Conservation (phyloP, 1,139 yeast genomes). For the Suhomyces chickasaworum region DNA sequence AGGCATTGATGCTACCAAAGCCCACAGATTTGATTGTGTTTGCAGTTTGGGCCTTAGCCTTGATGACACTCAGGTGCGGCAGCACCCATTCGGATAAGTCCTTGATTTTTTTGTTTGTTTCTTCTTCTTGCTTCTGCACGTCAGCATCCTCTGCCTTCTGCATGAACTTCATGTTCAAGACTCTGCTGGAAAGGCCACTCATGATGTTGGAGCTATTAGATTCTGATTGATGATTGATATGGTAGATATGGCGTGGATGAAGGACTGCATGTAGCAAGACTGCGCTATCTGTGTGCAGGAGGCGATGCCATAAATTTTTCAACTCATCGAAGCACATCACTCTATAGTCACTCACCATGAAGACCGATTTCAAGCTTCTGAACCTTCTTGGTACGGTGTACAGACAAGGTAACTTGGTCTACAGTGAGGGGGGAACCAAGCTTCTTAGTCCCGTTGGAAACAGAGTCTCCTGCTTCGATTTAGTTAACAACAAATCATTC, state of each 20-base stretch:
- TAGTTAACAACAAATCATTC: conserved; percentile 79
- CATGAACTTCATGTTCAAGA: conserved; percentile 73
- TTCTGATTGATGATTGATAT: background rate
- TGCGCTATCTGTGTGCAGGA: background rate
- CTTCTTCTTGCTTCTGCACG: conserved; percentile 34
- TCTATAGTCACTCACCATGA: conserved; percentile 29
- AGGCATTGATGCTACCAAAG: conserved; percentile 43
- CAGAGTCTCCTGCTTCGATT: conserved; percentile 84
- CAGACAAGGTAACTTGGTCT: conserved; percentile 85
- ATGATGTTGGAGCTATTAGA: conserved; percentile 20
- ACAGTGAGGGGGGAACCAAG: conserved; percentile 82
- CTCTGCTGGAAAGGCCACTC: conserved; percentile 60
- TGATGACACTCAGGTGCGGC: conserved; percentile 33
- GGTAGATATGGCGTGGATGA: background rate
- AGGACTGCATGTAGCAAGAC: background rate
- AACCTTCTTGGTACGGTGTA: conserved; percentile 94
- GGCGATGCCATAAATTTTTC: conserved; percentile 13
- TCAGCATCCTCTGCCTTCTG: conserved; percentile 29
- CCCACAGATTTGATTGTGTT: conserved; percentile 47
- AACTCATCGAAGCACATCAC: conserved; percentile 8
- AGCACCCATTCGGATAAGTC: conserved; percentile 68
- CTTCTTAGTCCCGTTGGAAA: conserved; percentile 93
- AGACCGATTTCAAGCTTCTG: conserved; percentile 62
- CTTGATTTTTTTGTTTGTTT: conserved; percentile 38
- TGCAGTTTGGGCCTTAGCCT: conserved; percentile 21